Evolutionary conservation across 2,329 filamentous ascomycete genomes (phyloP).

Genomic region (Talaromyces sp.): DNA sequence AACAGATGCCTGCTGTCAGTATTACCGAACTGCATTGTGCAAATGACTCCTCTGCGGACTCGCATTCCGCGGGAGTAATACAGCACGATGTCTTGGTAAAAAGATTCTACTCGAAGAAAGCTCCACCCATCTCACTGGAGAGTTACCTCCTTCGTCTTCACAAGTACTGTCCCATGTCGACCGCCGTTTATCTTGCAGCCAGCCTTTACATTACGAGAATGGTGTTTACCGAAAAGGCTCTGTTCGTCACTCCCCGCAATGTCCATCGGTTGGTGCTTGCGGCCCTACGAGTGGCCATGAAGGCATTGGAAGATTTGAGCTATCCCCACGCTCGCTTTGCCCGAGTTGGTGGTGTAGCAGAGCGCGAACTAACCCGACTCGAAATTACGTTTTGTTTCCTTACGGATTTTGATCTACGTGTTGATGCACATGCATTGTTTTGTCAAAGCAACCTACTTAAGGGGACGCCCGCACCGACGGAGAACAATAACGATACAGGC

Average conservation of each 20-base stretch:
- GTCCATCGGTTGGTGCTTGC: slow-evolving; percentile 83
- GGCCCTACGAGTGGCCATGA: slow-evolving; percentile 82
- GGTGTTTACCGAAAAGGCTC: slow-evolving; percentile 69
- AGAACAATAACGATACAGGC: background rate
- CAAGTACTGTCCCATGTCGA: slow-evolving; percentile 87
- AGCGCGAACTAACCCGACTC: slow-evolving; percentile 72
- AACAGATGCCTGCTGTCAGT: slow-evolving; percentile 20
- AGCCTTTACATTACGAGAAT: slow-evolving; percentile 83
- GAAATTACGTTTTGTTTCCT: slow-evolving; percentile 89
- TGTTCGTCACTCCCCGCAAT: slow-evolving; percentile 78
- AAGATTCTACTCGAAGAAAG: slow-evolving; percentile 87
- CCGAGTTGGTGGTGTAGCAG: slow-evolving; percentile 82
- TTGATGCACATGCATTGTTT: slow-evolving; percentile 55
- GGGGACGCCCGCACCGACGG: background rate
- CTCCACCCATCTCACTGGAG: slow-evolving; percentile 75
- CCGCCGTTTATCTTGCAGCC: slow-evolving; percentile 86
- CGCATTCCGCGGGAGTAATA: slow-evolving; percentile 67
- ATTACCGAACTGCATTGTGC: slow-evolving; percentile 36
- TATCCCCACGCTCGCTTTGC: slow-evolving; percentile 82
- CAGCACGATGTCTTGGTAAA: slow-evolving; percentile 84
- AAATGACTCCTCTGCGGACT: slow-evolving; percentile 51
- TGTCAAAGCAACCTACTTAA: slow-evolving; percentile 46
- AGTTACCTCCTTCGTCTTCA: slow-evolving; percentile 86
- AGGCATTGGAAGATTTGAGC: slow-evolving; percentile 86
- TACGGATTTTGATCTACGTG: slow-evolving; percentile 74